These are phyloP conservation scores for Pythium plurisporium DNA, from an alignment of 352 stramenopile genomes.

Conservation along the genomic window DNA sequence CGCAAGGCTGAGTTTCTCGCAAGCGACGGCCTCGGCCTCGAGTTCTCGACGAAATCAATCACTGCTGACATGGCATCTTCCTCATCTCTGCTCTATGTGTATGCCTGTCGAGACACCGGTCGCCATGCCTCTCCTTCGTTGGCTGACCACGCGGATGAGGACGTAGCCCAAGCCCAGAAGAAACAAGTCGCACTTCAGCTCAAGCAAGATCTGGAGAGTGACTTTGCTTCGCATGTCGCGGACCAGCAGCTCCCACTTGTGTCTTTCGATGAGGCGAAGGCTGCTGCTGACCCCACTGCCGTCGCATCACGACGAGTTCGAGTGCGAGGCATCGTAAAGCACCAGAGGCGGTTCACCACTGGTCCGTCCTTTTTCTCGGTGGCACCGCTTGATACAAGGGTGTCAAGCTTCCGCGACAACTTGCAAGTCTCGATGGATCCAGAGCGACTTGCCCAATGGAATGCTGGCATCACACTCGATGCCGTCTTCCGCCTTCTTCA, in stretches of 20 bases:
- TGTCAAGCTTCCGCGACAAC: conserved; percentile 15
- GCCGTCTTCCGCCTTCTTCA: conserved; percentile 18
- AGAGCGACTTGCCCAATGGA: background rate
- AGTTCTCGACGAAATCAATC: conserved; percentile 1
- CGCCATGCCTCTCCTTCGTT: background rate
- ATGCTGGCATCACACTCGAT: background rate
- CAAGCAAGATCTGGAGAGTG: conserved; percentile 9
- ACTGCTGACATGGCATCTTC: background rate
- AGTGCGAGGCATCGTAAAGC: conserved; percentile 16
- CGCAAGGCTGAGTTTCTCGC: conserved; percentile 54
- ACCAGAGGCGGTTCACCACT: conserved; percentile 18
- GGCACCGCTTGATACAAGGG: background rate
- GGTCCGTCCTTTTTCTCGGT: conserved; percentile 25
- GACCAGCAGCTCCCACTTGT: background rate
- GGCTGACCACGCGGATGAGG: background rate
- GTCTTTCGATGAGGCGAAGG: background rate
- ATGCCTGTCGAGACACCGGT: conserved; percentile 1
- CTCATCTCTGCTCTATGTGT: conserved; percentile 7
- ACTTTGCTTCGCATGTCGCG: background rate
- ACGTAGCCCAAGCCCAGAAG: conserved; percentile 11
- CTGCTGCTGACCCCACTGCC: background rate
- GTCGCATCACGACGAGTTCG: background rate
- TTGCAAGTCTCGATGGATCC: conserved; percentile 19
- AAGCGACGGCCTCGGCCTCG: conserved; percentile 17
- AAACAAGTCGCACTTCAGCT: conserved; percentile 14